A percentile compares a stretch with the other conserved stretches of the same genome.
Conservation (phyloP, 2,329 filamentous ascomycete genomes). For the Scedosporium apiospermum region DNA sequence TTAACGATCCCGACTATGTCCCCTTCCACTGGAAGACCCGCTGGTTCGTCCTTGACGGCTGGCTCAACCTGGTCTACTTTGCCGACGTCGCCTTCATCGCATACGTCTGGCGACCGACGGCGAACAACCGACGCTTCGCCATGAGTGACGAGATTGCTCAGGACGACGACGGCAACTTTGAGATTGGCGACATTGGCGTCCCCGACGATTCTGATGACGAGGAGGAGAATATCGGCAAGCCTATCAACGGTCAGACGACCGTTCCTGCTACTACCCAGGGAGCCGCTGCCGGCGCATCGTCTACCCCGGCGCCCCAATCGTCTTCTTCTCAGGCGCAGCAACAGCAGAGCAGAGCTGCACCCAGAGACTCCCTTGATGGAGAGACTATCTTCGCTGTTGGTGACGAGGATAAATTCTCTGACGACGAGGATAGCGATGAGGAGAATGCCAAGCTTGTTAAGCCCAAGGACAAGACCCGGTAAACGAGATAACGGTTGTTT, state of each 20-base stretch:
- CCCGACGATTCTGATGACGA: constrained; percentile 49
- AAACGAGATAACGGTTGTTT: background rate
- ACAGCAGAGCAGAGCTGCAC: constrained; percentile 23
- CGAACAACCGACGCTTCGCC: constrained; percentile 92
- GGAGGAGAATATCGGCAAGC: constrained; percentile 36
- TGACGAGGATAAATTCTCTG: constrained; percentile 78
- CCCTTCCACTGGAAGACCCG: constrained; percentile 95
- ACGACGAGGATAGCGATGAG: constrained; percentile 49
- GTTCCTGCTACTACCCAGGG: background rate
- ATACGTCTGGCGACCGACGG: constrained; percentile 92
- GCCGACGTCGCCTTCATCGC: constrained; percentile 88
- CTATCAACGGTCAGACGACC: constrained; percentile 5
- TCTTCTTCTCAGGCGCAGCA: constrained; percentile 1
- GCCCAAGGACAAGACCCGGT: constrained; percentile 27
- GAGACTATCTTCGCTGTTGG: constrained; percentile 96
- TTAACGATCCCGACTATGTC: constrained; percentile 77
- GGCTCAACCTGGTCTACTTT: constrained; percentile 94
- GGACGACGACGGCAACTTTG: constrained; percentile 91
- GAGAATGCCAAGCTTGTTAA: constrained; percentile 51
- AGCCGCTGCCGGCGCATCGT: constrained; percentile 5
- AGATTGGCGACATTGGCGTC: constrained; percentile 85
- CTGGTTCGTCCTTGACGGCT: constrained; percentile 96
- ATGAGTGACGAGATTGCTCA: constrained; percentile 99
- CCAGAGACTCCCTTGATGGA: constrained; percentile 57
- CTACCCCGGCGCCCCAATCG: constrained; percentile 13